These are phyloP conservation scores for Flaveria sonorensis DNA, from an alignment of 129 eudicot species.

Conservation along the genomic window DNA sequence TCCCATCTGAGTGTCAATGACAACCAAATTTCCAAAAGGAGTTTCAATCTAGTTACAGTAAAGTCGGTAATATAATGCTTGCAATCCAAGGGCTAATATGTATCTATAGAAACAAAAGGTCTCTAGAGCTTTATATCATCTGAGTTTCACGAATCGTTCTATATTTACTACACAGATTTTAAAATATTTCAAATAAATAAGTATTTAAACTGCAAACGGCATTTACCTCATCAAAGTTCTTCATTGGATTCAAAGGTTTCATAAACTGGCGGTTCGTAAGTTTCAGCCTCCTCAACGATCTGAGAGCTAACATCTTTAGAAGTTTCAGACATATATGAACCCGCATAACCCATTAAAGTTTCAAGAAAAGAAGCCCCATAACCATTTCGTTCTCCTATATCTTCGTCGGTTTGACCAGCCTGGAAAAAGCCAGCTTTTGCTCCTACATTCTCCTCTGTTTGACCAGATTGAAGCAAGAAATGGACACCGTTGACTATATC, in stretches of 20 bases:
- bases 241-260: slow-evolving; percentile 48
- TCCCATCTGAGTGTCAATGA: too few relatives aligned
- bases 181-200: slow-evolving; percentile 17
- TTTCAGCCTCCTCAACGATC: slow-evolving; percentile 32
- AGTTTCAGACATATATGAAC: slow-evolving; percentile 39
- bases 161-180: slow-evolving; percentile 31
- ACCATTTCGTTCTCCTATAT: slow-evolving; percentile 25
- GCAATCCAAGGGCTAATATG: too few relatives aligned
- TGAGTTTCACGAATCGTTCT: slow-evolving; percentile 18
- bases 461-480: slow-evolving; percentile 52
- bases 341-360: slow-evolving; percentile 37
- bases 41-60: too few relatives aligned
- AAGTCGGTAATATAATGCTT: too few relatives aligned
- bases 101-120: neutral
- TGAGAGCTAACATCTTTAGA: slow-evolving; percentile 38
- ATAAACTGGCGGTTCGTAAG: slow-evolving; percentile 40
- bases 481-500: slow-evolving; percentile 67
- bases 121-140: slow-evolving; percentile 3
- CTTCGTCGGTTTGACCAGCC: slow-evolving; percentile 34
- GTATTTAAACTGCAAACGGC: slow-evolving; percentile 8
- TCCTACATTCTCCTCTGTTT: slow-evolving; percentile 32
- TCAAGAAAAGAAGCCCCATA: slow-evolving; percentile 31
- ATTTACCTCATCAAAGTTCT: slow-evolving; percentile 43
- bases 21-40: too few relatives aligned
- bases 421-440: slow-evolving; percentile 33